Percentiles rank a stretch among this genome's conserved stretches.
phyloP scores from a whole-genome alignment of 768 basidiomycete species.

The Mycena maculata region DNA sequence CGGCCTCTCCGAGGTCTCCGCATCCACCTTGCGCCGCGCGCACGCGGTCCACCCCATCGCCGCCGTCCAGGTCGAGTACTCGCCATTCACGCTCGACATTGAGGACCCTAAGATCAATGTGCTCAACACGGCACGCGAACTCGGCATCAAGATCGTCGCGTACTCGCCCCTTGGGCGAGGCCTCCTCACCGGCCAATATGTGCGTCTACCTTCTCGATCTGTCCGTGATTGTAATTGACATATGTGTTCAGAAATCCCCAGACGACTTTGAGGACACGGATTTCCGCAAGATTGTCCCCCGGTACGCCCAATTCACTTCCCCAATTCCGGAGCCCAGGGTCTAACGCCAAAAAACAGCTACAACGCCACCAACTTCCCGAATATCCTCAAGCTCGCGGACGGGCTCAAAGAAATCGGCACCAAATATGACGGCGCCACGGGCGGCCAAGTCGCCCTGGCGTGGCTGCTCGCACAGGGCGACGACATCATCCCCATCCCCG shows the following conservation, averaged over 20 bases:
- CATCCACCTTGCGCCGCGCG: conserved; percentile 48
- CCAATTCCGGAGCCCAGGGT: conserved; percentile 29
- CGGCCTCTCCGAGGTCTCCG: conserved; percentile 51
- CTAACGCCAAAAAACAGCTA: conserved; percentile 30
- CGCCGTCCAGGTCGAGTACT: conserved; percentile 52
- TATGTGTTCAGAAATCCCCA: conserved; percentile 46
- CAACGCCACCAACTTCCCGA: conserved; percentile 59
- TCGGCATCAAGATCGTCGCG: conserved; percentile 51
- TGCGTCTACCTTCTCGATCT: conserved; percentile 25
- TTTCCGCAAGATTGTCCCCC: conserved; percentile 50
- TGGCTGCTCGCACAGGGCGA: conserved; percentile 62
- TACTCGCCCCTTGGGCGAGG: conserved; percentile 55
- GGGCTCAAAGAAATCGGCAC: conserved; percentile 50
- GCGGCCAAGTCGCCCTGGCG: conserved; percentile 61
- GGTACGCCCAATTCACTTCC: conserved; percentile 33
- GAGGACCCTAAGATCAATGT: conserved; percentile 46
- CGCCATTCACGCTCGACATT: conserved; percentile 42
- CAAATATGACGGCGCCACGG: conserved; percentile 51
- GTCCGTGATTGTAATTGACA: neutral
- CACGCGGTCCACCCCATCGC: conserved; percentile 48
- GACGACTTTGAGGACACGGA: conserved; percentile 55
- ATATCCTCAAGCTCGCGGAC: conserved; percentile 56
- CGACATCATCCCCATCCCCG: conserved; percentile 62
- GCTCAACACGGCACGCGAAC: conserved; percentile 44
- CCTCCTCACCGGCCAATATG: conserved; percentile 51